phyloP scores from a whole-genome alignment of 441 rosid species.

The Gossypium aridum region DNA sequence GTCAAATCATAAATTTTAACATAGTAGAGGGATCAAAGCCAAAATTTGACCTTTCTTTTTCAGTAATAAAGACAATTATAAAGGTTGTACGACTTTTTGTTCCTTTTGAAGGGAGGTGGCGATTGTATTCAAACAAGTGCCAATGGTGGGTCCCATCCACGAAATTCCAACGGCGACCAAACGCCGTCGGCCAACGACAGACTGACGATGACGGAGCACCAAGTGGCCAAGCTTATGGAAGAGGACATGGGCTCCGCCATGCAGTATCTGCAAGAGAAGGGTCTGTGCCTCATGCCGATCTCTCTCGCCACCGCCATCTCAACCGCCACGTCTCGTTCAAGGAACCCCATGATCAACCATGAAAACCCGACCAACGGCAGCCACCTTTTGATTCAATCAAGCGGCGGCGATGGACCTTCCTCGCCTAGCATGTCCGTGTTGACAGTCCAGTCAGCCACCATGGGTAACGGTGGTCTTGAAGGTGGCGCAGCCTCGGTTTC shows the following conservation, averaged over 20 bases:
- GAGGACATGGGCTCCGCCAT: slow-evolving; percentile 97
- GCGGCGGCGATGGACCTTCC: slow-evolving; percentile 52
- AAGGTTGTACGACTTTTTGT: not conserved
- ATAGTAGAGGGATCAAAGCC: too few species aligned
- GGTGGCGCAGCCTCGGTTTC: slow-evolving; percentile 47
- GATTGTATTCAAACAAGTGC: slow-evolving; percentile 37
- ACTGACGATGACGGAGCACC: slow-evolving; percentile 53
- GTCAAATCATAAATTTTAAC: too few species aligned
- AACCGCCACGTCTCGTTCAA: slow-evolving; percentile 52
- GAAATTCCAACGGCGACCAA: slow-evolving; percentile 24
- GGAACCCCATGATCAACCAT: slow-evolving; percentile 23
- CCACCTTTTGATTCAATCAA: slow-evolving; percentile 23
- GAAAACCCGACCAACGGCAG: not conserved
- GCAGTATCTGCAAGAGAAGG: slow-evolving; percentile 94
- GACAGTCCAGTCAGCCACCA: slow-evolving; percentile 63
- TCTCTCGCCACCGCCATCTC: slow-evolving; percentile 84
- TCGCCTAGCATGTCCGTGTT: slow-evolving; percentile 69
- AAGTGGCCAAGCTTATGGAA: slow-evolving; percentile 88
- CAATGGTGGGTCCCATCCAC: slow-evolving; percentile 3
- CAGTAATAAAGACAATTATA: not conserved
- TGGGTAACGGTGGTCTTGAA: slow-evolving; percentile 35
- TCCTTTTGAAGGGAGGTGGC: slow-evolving; percentile 35
- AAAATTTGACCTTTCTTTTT: not conserved
- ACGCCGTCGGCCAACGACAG: slow-evolving; percentile 28
- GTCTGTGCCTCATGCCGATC: slow-evolving; percentile 94